Conservation (phyloP, 768 basidiomycete species). For the Sistotremastrum suecicum region DNA sequence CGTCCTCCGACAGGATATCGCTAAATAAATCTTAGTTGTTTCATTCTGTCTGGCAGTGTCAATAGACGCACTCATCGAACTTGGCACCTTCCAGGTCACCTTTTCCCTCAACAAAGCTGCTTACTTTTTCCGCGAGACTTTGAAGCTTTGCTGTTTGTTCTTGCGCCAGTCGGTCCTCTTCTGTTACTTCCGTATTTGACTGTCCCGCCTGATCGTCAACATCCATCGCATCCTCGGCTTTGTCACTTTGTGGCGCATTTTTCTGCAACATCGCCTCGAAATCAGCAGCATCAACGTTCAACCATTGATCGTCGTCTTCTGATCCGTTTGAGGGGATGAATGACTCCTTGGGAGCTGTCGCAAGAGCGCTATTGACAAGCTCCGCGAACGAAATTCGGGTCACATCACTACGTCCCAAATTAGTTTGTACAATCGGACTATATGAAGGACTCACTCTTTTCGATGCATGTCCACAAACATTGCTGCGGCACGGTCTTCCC, state of each 20-base stretch:
- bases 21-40: conserved; percentile 19
- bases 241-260: conserved; percentile 7
- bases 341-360: conserved; percentile 20
- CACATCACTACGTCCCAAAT: conserved; percentile 27
- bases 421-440: not conserved
- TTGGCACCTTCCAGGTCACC: conserved; percentile 81
- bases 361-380: conserved; percentile 52
- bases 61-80: conserved; percentile 69
- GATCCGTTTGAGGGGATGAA: conserved; percentile 16
- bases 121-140: conserved; percentile 72
- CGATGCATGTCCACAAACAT: conserved; percentile 49
- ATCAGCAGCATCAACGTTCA: conserved; percentile 61
- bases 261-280: conserved; percentile 61
- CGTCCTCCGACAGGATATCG: conserved; percentile 57
- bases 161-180: conserved; percentile 39
- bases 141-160: conserved; percentile 59
- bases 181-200: conserved; percentile 9
- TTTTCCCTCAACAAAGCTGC: conserved; percentile 79
- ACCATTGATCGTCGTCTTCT: conserved; percentile 79
- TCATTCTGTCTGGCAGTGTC: conserved; percentile 3
- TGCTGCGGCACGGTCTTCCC: conserved; percentile 57
- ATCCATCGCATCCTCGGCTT: conserved; percentile 30
- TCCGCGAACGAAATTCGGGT: conserved; percentile 65
- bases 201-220: conserved; percentile 21
- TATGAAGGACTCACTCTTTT: conserved; percentile 42